A percentile compares a stretch with the other conserved stretches of the same genome.
Conservation (phyloP, 225 moss, liverwort and hornwort genomes). For the Marchantia paleacea region DNA sequence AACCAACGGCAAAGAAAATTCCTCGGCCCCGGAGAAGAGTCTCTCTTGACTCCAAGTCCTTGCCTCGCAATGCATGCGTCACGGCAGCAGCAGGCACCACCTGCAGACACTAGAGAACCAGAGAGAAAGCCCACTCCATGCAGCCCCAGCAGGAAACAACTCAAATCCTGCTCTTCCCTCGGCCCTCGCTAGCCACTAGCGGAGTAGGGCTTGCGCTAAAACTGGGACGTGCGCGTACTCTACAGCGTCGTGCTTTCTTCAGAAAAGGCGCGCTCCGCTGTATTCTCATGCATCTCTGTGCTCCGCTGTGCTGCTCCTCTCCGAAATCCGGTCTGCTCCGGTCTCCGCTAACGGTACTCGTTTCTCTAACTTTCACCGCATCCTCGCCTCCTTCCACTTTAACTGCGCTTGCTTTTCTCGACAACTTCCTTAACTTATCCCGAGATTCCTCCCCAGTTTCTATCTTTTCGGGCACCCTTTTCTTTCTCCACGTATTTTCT, state of each 20-base stretch:
- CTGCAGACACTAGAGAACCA: background rate
- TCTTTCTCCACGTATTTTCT: too few species aligned
- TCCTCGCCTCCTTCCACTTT: background rate
- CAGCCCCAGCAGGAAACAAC: background rate
- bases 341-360: background rate
- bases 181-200: background rate
- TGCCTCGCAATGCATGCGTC: background rate
- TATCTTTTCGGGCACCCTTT: too few species aligned
- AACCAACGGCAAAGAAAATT: background rate
- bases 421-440: background rate
- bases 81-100: background rate
- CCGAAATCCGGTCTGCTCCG: too few species aligned
- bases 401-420: background rate
- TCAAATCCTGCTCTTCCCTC: background rate
- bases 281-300: background rate
- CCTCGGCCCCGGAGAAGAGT: background rate
- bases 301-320: background rate
- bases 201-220: constrained; percentile 15
- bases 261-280: constrained; percentile 21
- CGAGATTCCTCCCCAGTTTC: too few species aligned
- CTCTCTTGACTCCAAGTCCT: background rate
- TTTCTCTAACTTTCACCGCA: too few species aligned
- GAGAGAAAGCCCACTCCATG: background rate
- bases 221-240: constrained; percentile 9
- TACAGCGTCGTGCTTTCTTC: constrained; percentile 8